Evolutionary conservation across 345 rosid species (phyloP).

Genomic region (Erysimum cheiranthoides): DNA sequence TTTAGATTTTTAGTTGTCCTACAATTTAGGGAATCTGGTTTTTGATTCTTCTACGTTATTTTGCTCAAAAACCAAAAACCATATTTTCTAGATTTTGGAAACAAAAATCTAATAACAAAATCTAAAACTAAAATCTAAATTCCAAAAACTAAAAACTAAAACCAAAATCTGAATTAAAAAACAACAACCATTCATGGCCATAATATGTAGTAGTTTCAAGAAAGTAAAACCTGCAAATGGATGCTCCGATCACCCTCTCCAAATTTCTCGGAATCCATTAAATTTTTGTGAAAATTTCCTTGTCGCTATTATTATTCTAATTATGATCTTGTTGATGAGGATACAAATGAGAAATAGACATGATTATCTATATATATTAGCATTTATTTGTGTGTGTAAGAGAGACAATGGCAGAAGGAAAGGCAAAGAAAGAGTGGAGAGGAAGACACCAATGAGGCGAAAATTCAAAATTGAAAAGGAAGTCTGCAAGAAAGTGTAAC

Average conservation of each 20-base stretch:
- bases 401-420: slow-evolving; percentile 14
- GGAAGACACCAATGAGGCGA: slow-evolving; percentile 22
- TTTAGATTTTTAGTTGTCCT: no score
- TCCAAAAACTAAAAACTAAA: no score
- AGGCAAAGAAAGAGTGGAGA: slow-evolving; percentile 27
- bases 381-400: not conserved
- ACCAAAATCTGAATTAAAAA: no score
- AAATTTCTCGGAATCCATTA: slow-evolving; percentile 47
- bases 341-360: slow-evolving; percentile 2
- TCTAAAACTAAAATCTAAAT: no score
- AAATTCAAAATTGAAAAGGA: slow-evolving; percentile 43
- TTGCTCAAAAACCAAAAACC: no score
- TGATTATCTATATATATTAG: slow-evolving; percentile 22
- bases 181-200: no score
- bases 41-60: no score
- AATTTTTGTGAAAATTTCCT: not conserved
- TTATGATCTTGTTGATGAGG: not conserved
- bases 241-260: slow-evolving; percentile 57
- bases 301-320: not conserved
- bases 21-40: no score
- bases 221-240: slow-evolving; percentile 48
- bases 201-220: not conserved
- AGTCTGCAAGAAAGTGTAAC: slow-evolving; percentile 53
- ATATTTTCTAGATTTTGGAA: no score
- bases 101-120: no score